phyloP scores from a whole-genome alignment of 2,329 filamentous ascomycete species.

The Colletotrichum sp. region DNA sequence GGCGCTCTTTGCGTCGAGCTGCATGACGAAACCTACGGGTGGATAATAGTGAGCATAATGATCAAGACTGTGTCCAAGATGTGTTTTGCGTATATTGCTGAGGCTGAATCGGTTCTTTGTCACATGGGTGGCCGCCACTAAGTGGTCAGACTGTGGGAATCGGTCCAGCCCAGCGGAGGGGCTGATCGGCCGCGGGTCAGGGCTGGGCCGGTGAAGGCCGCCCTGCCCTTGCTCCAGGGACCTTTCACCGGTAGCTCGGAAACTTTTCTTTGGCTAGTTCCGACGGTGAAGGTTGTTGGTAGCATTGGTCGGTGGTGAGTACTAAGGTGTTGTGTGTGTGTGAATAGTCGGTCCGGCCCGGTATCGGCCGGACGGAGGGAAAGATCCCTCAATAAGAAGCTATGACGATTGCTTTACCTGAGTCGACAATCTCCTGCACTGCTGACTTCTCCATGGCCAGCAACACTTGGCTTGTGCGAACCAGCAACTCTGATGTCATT shows the following conservation, averaged over 20 bases:
- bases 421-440: slow-evolving; percentile 61
- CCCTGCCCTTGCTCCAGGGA: not conserved
- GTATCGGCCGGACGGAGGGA: slow-evolving; percentile 21
- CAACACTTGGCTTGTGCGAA: slow-evolving; percentile 68
- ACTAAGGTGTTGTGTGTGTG: not conserved
- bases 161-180: not conserved
- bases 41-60: not conserved
- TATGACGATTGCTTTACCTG: slow-evolving; percentile 73
- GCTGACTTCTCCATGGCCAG: slow-evolving; percentile 70
- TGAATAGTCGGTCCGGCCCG: not conserved
- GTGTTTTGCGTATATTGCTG: not conserved
- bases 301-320: not conserved
- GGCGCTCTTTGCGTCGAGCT: slow-evolving; percentile 8
- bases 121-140: slow-evolving; percentile 4
- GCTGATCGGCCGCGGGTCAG: not conserved
- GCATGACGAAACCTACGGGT: slow-evolving; percentile 12
- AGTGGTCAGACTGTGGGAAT: slow-evolving; percentile 4
- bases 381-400: slow-evolving; percentile 43
- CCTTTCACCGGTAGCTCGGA: not conserved
- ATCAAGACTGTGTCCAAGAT: not conserved
- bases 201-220: not conserved
- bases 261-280: not conserved
- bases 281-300: not conserved
- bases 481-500: slow-evolving; percentile 64
- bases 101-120: not conserved